Conservation (phyloP, 2,329 filamentous ascomycete species). For the Botryotinia globosa region DNA sequence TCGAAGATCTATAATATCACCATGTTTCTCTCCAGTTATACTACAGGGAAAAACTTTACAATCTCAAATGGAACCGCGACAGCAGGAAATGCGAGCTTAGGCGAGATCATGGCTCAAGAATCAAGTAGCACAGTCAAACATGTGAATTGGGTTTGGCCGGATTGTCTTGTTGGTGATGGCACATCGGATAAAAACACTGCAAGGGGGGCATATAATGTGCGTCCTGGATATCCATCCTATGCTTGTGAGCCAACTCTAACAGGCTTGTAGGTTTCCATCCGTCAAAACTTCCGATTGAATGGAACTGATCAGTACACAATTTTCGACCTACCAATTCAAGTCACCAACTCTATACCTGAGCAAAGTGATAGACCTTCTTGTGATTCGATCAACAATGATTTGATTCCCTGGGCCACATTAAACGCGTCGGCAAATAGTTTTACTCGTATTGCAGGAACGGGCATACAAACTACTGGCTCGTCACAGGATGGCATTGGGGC, state of each 20-base stretch:
- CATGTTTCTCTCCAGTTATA: slow-evolving; percentile 64
- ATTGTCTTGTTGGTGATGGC: slow-evolving; percentile 61
- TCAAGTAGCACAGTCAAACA: slow-evolving; percentile 69
- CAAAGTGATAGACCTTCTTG: slow-evolving; percentile 47
- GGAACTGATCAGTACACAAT: slow-evolving; percentile 63
- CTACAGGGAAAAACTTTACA: slow-evolving; percentile 64
- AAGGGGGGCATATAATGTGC: slow-evolving; percentile 59
- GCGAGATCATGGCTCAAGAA: slow-evolving; percentile 63
- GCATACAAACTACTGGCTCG: slow-evolving; percentile 36
- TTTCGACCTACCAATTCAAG: slow-evolving; percentile 66
- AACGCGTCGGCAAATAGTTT: slow-evolving; percentile 39
- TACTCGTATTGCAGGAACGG: slow-evolving; percentile 33
- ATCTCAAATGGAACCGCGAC: slow-evolving; percentile 61
- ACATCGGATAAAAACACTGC: slow-evolving; percentile 45
- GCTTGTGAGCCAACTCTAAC: background rate
- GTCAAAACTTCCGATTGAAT: slow-evolving; percentile 67
- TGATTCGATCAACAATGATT: slow-evolving; percentile 50
- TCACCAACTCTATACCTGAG: slow-evolving; percentile 61
- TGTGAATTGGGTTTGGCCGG: slow-evolving; percentile 69
- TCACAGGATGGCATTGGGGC: slow-evolving; percentile 39
- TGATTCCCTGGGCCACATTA: slow-evolving; percentile 49
- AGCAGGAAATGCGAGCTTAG: slow-evolving; percentile 52
- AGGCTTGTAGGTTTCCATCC: slow-evolving; percentile 58
- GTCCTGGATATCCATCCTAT: background rate
- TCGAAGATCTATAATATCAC: slow-evolving; percentile 62